Evolutionary conservation across 73 alveolate genomes (phyloP), one percentile per base, ranked within the genome.

Genomic region (Symbiodinium pilosum): DNA sequence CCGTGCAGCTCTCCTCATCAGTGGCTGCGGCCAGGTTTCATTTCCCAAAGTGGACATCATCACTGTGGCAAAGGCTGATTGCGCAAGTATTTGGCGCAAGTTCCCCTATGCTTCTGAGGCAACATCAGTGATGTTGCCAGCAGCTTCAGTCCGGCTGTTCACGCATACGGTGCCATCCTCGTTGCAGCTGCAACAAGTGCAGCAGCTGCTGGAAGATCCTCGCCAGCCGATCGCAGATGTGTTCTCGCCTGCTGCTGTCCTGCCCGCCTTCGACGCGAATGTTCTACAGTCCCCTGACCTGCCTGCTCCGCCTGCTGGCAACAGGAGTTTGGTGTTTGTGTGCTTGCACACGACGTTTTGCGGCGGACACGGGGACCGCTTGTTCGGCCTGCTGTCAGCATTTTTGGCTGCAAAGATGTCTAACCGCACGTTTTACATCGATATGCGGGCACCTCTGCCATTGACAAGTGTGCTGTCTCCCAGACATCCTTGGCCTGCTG

Each of bases 301-400:
- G n/a, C n/a, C n/a, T n/a, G 1, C 81, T 28, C 30, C 24, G 0
- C 2, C 81, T 28, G 12, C 26, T 59, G n/a, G 24, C 56, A 18
- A 59, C 88, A 91, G 43, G 77, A 81, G 43, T 7, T 18, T 93
- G 64, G 47, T 77, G 28, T 73, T 38, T 52, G 44, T 77, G 0
- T 73, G 98, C 38, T 52, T 81, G 11, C 93, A 81, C 93, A 51
- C 93, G 26, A 51, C 93, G 20, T 73, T 77, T 38, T 93, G 98
- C 83, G 98, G 98, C 26, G 98, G 98, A 52, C 91, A 93, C 40
- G 98, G 98, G 24, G 98, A 93, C 42, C 83, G 98, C 2, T 41
- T 93, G 38, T 81, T 93, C 56, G 98, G 98, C 18, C n/a, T 93
- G 93, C 51, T 93, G 44, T 77, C 98, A n/a, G 93, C 92, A 20